These are phyloP conservation scores for Phytophthora quininea DNA, from an alignment of 352 stramenopile species.

Conservation along the genomic window DNA sequence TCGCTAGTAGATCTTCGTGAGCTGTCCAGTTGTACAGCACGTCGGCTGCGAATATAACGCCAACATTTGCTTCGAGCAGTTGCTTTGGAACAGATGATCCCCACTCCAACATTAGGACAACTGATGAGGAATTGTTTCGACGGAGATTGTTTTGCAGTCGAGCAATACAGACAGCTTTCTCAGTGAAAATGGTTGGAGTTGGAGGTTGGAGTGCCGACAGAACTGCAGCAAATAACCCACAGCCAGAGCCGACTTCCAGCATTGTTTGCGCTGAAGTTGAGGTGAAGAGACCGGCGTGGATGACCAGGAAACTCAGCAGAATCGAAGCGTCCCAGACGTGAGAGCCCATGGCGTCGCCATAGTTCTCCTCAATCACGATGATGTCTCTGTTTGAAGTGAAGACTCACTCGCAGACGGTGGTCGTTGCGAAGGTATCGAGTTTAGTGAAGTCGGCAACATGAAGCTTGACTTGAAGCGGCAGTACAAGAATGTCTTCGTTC, in stretches of 20 bases:
- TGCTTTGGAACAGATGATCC: conserved; percentile 18
- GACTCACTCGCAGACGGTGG: conserved; percentile 17
- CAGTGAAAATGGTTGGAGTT: conserved; percentile 32
- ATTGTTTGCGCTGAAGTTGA: conserved; percentile 11
- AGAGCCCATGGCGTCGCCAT: conserved; percentile 68
- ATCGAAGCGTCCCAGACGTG: conserved; percentile 77
- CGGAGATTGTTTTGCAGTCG: conserved; percentile 41
- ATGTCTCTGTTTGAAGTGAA: neutral
- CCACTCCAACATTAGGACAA: conserved; percentile 41
- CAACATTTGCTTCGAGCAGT: conserved; percentile 4
- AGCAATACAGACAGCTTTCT: conserved; percentile 35
- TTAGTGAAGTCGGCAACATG: neutral
- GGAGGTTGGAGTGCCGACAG: conserved; percentile 5
- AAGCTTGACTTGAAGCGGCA: conserved; percentile 39
- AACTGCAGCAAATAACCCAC: conserved; percentile 52
- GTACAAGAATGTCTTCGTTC: conserved; percentile 31
- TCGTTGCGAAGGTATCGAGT: neutral
- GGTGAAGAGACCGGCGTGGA: conserved; percentile 7
- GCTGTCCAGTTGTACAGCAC: conserved; percentile 70
- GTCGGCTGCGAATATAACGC: conserved; percentile 54
- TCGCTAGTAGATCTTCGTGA: conserved; percentile 49
- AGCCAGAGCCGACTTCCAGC: conserved; percentile 57
- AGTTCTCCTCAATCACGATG: conserved; percentile 55
- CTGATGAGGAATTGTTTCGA: conserved; percentile 19
- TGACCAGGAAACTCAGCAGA: conserved; percentile 48